Base-by-base conservation (phyloP, 1,284 basidiomycete genomes). In the Termitomyces sp. region DNA sequence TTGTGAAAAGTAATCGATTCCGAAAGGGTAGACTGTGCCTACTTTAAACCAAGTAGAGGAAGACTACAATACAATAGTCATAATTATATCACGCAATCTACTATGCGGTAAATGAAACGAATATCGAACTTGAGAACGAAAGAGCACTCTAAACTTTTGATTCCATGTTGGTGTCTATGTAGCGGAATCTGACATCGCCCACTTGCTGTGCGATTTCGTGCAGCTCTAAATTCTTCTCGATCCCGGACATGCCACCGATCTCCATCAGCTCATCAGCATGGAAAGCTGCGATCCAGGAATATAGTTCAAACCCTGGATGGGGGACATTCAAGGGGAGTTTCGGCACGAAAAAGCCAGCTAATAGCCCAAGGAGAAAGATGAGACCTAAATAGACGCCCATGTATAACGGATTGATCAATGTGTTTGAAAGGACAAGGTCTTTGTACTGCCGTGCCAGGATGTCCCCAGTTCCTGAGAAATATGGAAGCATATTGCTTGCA, bases 231-330 rank as follows among this genome's bases (percentile, higher is more conserved):
- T 68, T 65, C 54, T 65, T 68, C 26, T 56, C 44, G 30, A 69
- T 57, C 1, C 59, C 61, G 12, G 54, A 51, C 12, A 56, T 53
- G 9, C 56, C 40, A 17, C 59, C 60, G 19, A 65, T 62, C 10
- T 63, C 63, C 10, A 67, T 65, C 38, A 73, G 58, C 60, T 73
- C 73, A 24, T 68, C 67, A 3, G 67, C 68, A 56, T 70, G 61
- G 57, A 74, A 72, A 17, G 70, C 70, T 12, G 70, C 67, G 41
- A 72, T 61, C 71, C 71, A 72, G n/a, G 72, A 73, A 53, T 71
- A 72, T 33, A 72, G 43, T 45, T 70, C 70, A 48, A 74, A 73
- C 1, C 70, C 70, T 44, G 72, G 68, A 39, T 68, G 64, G 0
- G 73, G 72, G 2, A 69, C 60, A 42, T 60, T 47, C 44, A 68